A percentile compares a stretch with the other conserved stretches of the same genome.
Conservation (phyloP, 1,139 yeast genomes). For the Kluyveromyces sp. region DNA sequence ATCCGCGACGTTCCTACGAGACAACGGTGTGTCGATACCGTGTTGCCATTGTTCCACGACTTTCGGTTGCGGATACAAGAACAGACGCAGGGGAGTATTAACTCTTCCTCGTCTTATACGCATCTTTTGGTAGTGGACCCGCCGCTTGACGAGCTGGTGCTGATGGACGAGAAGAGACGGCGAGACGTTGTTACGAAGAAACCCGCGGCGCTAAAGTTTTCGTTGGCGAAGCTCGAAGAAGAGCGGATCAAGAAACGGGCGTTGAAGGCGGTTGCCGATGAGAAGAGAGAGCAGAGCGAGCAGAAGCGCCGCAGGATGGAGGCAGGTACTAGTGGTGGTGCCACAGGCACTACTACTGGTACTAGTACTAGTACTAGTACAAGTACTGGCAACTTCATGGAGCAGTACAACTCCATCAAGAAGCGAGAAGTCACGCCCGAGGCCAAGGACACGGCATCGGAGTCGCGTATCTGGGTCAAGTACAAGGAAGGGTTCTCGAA, state of each 20-base stretch:
- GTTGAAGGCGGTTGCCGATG: conserved; percentile 25
- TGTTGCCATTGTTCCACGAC: conserved; percentile 26
- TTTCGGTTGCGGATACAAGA: conserved; percentile 28
- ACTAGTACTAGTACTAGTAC: no score
- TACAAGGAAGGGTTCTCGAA: conserved; percentile 91
- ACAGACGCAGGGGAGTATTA: conserved; percentile 10
- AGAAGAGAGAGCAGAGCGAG: conserved; percentile 16
- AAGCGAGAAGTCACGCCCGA: background rate
- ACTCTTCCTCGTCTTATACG: conserved; percentile 18
- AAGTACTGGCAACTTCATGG: conserved; percentile 31
- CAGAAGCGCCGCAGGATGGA: conserved; percentile 14
- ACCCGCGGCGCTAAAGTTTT: conserved; percentile 26
- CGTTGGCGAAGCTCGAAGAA: conserved; percentile 38
- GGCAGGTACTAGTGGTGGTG: no score
- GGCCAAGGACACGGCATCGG: background rate
- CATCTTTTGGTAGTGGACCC: conserved; percentile 29
- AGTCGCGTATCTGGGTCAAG: conserved; percentile 72
- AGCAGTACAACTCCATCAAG: conserved; percentile 25
- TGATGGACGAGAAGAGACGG: conserved; percentile 17
- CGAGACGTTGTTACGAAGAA: conserved; percentile 27
- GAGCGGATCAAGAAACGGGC: conserved; percentile 33
- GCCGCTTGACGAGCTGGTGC: conserved; percentile 23
- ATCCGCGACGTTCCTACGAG: conserved; percentile 22
- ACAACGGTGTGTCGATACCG: conserved; percentile 19
- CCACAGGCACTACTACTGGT: no score